Evolutionary conservation across 1,284 basidiomycete species (phyloP), one percentile per base, ranked within the genome.

Genomic region (Apiotrichum siamense): DNA sequence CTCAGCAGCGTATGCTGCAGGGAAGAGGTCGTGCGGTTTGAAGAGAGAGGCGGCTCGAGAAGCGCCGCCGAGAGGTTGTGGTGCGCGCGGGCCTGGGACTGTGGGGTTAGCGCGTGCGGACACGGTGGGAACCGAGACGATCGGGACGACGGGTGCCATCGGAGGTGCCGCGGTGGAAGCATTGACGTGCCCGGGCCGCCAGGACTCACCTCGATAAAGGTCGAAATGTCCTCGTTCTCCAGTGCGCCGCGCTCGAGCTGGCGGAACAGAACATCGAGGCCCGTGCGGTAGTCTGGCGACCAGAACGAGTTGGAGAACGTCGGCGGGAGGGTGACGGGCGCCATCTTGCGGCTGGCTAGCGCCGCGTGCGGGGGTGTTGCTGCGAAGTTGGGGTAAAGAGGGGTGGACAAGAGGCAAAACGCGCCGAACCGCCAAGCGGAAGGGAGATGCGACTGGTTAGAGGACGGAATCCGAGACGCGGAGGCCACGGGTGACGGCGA

Each of bases 301-400:
- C 89, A 93, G 77, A 93, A 93, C 32, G 88, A 90, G 73, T 92
- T 92, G 57, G 80, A 82, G 71, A 93, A 93, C 20, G 81, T 82
- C 58, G 88, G 78, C 26, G 89, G 89, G 63, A 92, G 81, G 33
- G 87, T 87, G 57, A 92, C 76, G 58, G 87, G 85, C 59, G 88
- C 85, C 87, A 90, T 90, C 60, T 56, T 72, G 44, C 47, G 42
- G 45, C 26, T 44, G n/a, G n/a, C n/a, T n/a, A n/a, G n/a, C n/a
- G n/a, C n/a, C n/a, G n/a, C n/a, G n/a, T n/a, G n/a, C n/a, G n/a
- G n/a, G n/a, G n/a, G n/a, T n/a, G n/a, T n/a, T n/a, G n/a, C n/a
- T n/a, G n/a, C n/a, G n/a, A n/a, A n/a, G n/a, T n/a, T n/a, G n/a
- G n/a, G n/a, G n/a, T n/a, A n/a, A n/a, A n/a, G 36, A 27, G 23